These are phyloP conservation scores for Zygosaccharomyces sapae DNA, from an alignment of 1,139 yeast genomes.

Conservation along the genomic window DNA sequence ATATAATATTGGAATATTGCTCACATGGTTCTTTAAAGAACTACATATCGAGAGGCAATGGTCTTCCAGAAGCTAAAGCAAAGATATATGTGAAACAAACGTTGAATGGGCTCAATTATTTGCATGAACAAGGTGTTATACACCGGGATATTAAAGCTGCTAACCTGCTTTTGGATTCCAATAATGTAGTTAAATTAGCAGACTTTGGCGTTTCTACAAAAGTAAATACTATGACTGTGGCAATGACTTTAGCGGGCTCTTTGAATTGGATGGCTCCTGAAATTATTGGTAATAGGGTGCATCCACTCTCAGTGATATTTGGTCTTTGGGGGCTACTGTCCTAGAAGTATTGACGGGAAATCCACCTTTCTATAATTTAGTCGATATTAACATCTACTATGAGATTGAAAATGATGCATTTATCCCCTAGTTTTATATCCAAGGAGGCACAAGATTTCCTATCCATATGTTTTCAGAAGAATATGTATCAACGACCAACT, in stretches of 20 bases:
- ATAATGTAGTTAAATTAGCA: slow-evolving; percentile 80
- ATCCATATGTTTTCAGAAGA: slow-evolving; percentile 63
- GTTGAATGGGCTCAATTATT: slow-evolving; percentile 66
- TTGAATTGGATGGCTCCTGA: slow-evolving; percentile 99
- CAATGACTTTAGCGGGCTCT: slow-evolving; percentile 87
- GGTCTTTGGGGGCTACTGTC: slow-evolving; percentile 96
- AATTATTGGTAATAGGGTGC: slow-evolving; percentile 87
- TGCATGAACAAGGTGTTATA: slow-evolving; percentile 85
- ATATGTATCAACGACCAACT: slow-evolving; percentile 33
- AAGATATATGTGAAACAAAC: slow-evolving; percentile 64
- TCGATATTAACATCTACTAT: slow-evolving; percentile 84
- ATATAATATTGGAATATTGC: slow-evolving; percentile 77
- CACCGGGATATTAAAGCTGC: slow-evolving; percentile 97
- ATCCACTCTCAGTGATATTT: slow-evolving; percentile 79
- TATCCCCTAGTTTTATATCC: slow-evolving; percentile 67
- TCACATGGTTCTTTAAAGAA: slow-evolving; percentile 81
- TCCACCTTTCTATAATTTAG: slow-evolving; percentile 82
- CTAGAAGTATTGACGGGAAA: slow-evolving; percentile 80
- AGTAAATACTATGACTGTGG: slow-evolving; percentile 61
- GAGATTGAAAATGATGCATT: slow-evolving; percentile 85
- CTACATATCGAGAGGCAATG: slow-evolving; percentile 47
- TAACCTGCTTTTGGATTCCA: slow-evolving; percentile 76
- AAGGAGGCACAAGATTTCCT: slow-evolving; percentile 59
- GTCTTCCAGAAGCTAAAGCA: slow-evolving; percentile 58
- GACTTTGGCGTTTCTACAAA: slow-evolving; percentile 98